Base-by-base conservation (phyloP, 305 asterid genomes). In the Fraxinus dipetala region DNA sequence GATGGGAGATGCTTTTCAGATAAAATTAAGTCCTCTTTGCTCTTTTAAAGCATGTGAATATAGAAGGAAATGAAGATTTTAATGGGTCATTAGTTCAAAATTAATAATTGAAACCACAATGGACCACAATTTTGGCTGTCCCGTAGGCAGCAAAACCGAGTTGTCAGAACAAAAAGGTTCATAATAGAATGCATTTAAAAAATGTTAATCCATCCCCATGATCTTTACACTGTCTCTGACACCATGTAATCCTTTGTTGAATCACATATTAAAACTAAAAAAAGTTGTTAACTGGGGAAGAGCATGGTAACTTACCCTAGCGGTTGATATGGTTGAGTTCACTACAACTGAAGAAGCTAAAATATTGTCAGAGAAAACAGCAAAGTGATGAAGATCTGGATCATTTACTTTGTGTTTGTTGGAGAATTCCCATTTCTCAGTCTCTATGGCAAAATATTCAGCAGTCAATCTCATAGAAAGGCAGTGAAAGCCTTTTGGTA, bases 331-430 rank as follows among this genome's bases (percentile, higher is more conserved):
- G 24, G 98, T 91, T 79, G 99, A 90, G 88, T 92, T 93, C 73
- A 94, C 96, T 79, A 96, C 98, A 85, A 93, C 98, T 5, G 97
- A 91, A 89, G 92, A 91, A 76, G 99, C 97, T 90, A 96, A 85
- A 82, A 96, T 84, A 79, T 94, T 96, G 90, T 96, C 98, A 26
- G 99, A 96, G 89, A 94, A 93, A 61, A 96, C 59, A 63, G 97
- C 97, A 65, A 93, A 89, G 90, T 96, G 99, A 84, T 87, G 87
- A 79, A 92, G 91, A 84, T 86, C 86, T 69, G 92, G 97, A 88
- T 90, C 86, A 3, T 79, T 84, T 77, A 88, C 82, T 86, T 90
- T 93, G 45, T 87, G 84, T 83, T 92, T 89, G 86, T 90, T 84
- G 72, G 92, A 94, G 78, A 94, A 85, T 80, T 82, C 91, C 85